These are phyloP conservation scores for Lachnellula cervina DNA, from an alignment of 2,329 filamentous ascomycete genomes.

Conservation along the genomic window DNA sequence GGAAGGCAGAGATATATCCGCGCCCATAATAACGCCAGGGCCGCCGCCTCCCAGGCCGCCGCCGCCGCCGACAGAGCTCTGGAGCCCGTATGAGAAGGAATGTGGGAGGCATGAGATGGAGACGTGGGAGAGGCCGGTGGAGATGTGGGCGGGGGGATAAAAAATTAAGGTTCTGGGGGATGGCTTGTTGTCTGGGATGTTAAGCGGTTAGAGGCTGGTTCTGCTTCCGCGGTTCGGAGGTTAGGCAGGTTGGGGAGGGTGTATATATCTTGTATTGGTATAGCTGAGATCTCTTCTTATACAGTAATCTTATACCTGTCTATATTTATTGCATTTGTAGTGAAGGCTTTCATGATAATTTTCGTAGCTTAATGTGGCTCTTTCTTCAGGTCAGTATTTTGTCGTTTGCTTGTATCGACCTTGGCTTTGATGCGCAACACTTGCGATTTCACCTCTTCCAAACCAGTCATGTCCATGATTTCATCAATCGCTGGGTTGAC, in stretches of 20 bases:
- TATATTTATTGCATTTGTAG: too few relatives aligned
- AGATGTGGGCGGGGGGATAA: background rate
- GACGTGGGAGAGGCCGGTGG: background rate
- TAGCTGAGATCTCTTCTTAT: too few relatives aligned
- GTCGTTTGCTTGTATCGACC: slow-evolving; percentile 56
- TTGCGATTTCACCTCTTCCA: slow-evolving; percentile 62
- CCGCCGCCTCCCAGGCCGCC: background rate
- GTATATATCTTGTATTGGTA: too few relatives aligned
- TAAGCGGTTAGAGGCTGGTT: too few relatives aligned
- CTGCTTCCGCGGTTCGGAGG: too few relatives aligned
- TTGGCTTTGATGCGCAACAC: slow-evolving; percentile 59
- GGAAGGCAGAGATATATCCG: background rate
- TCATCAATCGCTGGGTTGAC: slow-evolving; percentile 52
- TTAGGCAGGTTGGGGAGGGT: too few relatives aligned
- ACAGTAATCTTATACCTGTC: too few relatives aligned
- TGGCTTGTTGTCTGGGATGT: too few relatives aligned
- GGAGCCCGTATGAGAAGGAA: background rate
- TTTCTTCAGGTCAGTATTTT: slow-evolving; percentile 47
- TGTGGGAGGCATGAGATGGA: background rate
- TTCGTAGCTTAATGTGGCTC: slow-evolving; percentile 35
- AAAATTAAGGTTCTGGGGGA: too few relatives aligned
- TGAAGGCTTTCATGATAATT: too few relatives aligned
- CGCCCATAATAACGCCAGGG: background rate
- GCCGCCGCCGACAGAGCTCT: background rate
- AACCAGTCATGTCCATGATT: slow-evolving; percentile 66